Conservation (phyloP, 306 rosid species). For the Malus sylvestris region DNA sequence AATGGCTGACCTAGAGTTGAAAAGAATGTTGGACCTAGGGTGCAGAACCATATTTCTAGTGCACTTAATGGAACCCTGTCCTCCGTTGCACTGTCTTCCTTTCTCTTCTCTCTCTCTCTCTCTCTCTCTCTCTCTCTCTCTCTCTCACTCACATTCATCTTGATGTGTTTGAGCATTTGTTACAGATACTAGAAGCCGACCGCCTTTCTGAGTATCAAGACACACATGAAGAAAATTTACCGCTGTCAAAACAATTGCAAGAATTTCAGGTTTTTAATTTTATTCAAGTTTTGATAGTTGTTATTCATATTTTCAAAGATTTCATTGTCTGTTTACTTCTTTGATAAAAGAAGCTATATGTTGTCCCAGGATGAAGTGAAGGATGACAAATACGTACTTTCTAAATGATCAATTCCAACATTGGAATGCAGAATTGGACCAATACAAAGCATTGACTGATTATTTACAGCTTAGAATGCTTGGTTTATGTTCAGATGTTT, state of each 20-base stretch:
- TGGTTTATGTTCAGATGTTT: no score
- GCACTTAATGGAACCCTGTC: constrained; percentile 69
- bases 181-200: constrained; percentile 62
- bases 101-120: not conserved
- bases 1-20: constrained; percentile 79
- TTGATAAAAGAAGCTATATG: constrained; percentile 6
- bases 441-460: constrained; percentile 52
- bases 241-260: constrained; percentile 63
- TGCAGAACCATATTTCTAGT: constrained; percentile 38
- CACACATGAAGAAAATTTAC: constrained; percentile 54
- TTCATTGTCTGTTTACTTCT: not conserved
- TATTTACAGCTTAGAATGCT: constrained; percentile 9
- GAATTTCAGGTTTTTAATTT: constrained; percentile 69
- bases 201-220: constrained; percentile 84
- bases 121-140: not conserved
- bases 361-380: constrained; percentile 59
- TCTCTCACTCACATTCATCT: constrained; percentile 2
- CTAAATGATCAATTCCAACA: constrained; percentile 86
- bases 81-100: constrained; percentile 7
- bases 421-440: constrained; percentile 72
- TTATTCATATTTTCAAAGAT: constrained; percentile 1
- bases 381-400: constrained; percentile 71
- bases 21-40: constrained; percentile 59
- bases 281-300: constrained; percentile 2
- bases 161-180: constrained; percentile 16